Conservation (phyloP, 805 yeast species). For the Candida arabinofermentans region DNA sequence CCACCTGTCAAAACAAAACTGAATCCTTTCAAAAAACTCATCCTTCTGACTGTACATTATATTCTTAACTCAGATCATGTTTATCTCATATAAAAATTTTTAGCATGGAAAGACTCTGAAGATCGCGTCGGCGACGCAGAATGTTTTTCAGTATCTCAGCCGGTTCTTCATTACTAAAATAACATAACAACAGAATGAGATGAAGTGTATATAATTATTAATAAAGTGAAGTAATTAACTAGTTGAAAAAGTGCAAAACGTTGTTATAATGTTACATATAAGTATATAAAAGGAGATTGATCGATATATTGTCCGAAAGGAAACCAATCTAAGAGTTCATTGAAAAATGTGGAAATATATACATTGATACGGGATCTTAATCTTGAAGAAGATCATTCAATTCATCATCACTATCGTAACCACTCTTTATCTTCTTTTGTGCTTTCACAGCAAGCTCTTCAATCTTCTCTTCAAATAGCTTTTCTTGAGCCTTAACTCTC, state of each 20-base stretch:
- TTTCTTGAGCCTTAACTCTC: slow-evolving; percentile 51
- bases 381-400: slow-evolving; percentile 67
- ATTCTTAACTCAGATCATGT: no score
- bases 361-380: slow-evolving; percentile 22
- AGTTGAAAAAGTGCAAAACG: neutral
- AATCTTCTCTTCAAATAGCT: slow-evolving; percentile 47
- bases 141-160: no score
- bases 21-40: neutral
- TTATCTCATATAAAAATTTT: no score
- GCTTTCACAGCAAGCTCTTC: slow-evolving; percentile 37
- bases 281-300: neutral
- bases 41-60: no score
- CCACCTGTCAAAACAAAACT: no score
- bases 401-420: slow-evolving; percentile 57
- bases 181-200: no score
- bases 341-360: neutral
- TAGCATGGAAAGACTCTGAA: no score
- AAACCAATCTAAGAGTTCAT: neutral
- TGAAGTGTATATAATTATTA: no score
- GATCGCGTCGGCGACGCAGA: no score
- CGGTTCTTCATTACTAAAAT: no score
- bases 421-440: slow-evolving; percentile 16
- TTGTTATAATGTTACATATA: neutral
- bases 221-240: no score
- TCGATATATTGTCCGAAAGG: no score